A percentile compares a stretch with the other conserved stretches of the same genome.
Evolutionary conservation across 169 alveolate genomes (phyloP).

Genomic region (Plasmodium relictum): DNA sequence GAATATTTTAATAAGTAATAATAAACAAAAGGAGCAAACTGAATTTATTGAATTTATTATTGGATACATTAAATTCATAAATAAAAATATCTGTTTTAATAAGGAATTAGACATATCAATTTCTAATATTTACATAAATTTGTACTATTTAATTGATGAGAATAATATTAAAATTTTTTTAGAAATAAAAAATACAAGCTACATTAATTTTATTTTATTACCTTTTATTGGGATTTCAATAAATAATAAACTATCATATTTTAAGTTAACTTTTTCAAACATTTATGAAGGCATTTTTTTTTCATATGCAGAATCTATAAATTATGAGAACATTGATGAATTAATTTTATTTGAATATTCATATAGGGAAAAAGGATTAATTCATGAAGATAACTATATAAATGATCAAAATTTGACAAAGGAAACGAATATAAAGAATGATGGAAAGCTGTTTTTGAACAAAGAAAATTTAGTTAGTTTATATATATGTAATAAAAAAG

Average conservation of each 20-base stretch:
- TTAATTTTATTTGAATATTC: neutral
- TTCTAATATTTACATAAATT: constrained; percentile 4
- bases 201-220: constrained; percentile 20
- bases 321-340: neutral
- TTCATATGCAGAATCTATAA: constrained; percentile 1
- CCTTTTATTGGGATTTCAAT: constrained; percentile 47
- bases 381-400: neutral
- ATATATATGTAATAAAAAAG: neutral
- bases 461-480: constrained; percentile 32
- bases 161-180: constrained; percentile 22
- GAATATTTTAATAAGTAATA: constrained; percentile 46
- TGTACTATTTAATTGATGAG: constrained; percentile 27
- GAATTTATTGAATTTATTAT: constrained; percentile 19
- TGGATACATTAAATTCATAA: constrained; percentile 16
- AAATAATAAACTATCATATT: constrained; percentile 6
- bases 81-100: neutral
- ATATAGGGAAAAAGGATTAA: neutral
- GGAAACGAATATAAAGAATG: neutral
- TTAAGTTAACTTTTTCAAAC: constrained; percentile 27
- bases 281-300: constrained; percentile 16
- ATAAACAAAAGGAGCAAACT: constrained; percentile 29
- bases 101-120: constrained; percentile 14
- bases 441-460: neutral
- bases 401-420: neutral
- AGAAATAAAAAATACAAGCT: constrained; percentile 47